Percentiles rank a stretch among this genome's conserved stretches.
Evolutionary conservation across 2,329 filamentous ascomycete genomes (phyloP).

Genomic region (Ceratocystis colombiana): DNA sequence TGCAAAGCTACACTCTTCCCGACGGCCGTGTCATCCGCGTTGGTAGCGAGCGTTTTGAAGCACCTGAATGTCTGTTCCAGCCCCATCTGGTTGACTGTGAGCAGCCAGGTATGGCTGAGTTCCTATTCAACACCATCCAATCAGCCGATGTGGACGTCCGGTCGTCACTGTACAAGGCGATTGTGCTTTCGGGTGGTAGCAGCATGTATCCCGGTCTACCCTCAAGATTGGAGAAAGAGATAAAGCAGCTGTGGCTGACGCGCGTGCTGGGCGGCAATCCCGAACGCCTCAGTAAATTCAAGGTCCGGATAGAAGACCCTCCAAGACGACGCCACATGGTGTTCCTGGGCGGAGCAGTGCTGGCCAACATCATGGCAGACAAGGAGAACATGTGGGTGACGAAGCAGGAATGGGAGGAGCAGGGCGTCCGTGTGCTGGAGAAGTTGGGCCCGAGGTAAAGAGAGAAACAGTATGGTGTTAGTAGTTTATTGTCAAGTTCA

Average conservation of each 20-base stretch:
- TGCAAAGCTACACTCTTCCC: constrained; percentile 94
- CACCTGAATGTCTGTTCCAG: constrained; percentile 96
- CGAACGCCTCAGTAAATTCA: constrained; percentile 94
- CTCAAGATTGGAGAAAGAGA: constrained; percentile 89
- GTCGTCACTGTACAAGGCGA: constrained; percentile 88
- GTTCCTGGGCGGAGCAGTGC: constrained; percentile 91
- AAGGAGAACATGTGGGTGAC: constrained; percentile 99
- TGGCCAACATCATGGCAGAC: constrained; percentile 98
- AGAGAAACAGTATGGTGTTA: neutral
- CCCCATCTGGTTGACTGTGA: constrained; percentile 96
- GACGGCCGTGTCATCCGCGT: constrained; percentile 94
- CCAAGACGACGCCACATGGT: constrained; percentile 96
- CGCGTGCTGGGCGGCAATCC: constrained; percentile 83
- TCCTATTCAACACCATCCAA: constrained; percentile 98
- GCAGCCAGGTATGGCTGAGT: constrained; percentile 90
- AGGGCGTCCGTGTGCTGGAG: constrained; percentile 72
- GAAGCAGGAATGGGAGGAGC: constrained; percentile 93
- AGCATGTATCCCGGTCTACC: constrained; percentile 98
- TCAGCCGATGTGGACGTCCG: constrained; percentile 90
- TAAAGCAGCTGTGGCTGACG: constrained; percentile 97
- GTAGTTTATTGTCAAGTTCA: neutral
- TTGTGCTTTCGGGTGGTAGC: constrained; percentile 90
- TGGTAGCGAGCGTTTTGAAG: constrained; percentile 94
- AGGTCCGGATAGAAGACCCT: constrained; percentile 97
- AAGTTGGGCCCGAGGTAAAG: constrained; percentile 80